Evolutionary conservation across 73 alveolate species (phyloP).

Genomic region (Paramecium octaurelia): DNA sequence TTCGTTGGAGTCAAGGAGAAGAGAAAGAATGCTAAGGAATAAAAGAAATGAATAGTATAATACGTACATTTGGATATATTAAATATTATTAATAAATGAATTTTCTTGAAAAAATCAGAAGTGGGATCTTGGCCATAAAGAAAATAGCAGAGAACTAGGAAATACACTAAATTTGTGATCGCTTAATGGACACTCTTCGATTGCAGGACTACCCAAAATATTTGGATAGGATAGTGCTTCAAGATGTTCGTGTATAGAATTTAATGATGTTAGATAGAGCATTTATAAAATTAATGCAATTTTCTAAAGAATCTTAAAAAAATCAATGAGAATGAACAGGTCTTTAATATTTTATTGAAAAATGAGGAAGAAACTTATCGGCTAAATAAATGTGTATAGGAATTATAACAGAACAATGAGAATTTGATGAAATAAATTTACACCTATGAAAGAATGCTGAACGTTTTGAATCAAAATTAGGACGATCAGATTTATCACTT

Average conservation of each 20-base stretch:
- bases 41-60: constrained; percentile 32
- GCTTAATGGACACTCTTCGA: not conserved
- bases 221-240: not conserved
- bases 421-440: not conserved
- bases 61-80: constrained; percentile 27
- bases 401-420: not conserved
- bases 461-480: not conserved
- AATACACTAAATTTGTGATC: not conserved
- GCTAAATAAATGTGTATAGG: not conserved
- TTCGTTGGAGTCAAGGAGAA: constrained; percentile 49
- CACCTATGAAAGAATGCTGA: not conserved
- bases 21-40: constrained; percentile 15
- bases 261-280: not conserved
- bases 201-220: not conserved
- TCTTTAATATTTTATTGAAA: not conserved
- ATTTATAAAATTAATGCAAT: not conserved
- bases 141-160: not conserved
- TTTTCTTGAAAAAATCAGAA: not conserved
- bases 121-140: not conserved
- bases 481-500: not conserved
- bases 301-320: not conserved
- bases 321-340: not conserved
- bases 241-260: not conserved
- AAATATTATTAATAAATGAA: constrained; percentile 66
- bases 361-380: not conserved